Percentiles rank a stretch among this genome's conserved stretches.
These are phyloP conservation scores for Trichoderma virens DNA, from an alignment of 495 filamentous ascomycete genomes.

Conservation along the genomic window DNA sequence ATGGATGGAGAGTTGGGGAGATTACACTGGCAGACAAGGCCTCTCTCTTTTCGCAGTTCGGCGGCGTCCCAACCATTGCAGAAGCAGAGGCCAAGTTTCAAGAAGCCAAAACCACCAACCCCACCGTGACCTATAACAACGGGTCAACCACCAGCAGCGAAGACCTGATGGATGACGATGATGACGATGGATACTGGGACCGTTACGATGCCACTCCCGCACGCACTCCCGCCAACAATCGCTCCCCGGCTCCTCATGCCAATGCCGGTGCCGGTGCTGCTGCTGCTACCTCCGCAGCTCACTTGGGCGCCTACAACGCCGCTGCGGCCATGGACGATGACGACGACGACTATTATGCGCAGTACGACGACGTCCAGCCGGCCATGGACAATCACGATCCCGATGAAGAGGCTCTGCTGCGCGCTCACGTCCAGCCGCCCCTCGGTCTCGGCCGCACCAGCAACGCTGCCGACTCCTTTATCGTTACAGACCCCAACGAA, in stretches of 20 bases:
- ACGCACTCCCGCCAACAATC: conserved; percentile 61
- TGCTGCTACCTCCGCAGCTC: conserved; percentile 15
- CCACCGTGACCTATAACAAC: background rate
- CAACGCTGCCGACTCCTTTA: conserved; percentile 16
- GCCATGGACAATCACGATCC: conserved; percentile 87
- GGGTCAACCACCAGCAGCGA: conserved; percentile 4
- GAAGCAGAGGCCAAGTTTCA: conserved; percentile 39
- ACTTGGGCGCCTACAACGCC: conserved; percentile 18
- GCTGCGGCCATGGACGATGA: conserved; percentile 26
- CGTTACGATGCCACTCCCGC: conserved; percentile 82
- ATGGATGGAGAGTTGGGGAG: conserved; percentile 81
- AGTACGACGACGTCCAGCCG: conserved; percentile 81
- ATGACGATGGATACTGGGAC: conserved; percentile 92
- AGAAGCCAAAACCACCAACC: conserved; percentile 17
- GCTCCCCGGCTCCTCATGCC: conserved; percentile 45
- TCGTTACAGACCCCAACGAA: conserved; percentile 15
- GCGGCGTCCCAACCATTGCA: conserved; percentile 28
- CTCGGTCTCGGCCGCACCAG: conserved; percentile 22
- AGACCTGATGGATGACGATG: conserved; percentile 50
- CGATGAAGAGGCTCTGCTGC: conserved; percentile 44
- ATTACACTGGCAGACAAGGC: conserved; percentile 51
- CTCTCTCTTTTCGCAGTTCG: conserved; percentile 32
- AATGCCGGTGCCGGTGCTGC: conserved; percentile 19
- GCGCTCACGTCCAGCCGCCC: conserved; percentile 22
- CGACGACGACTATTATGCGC: conserved; percentile 77